These are phyloP conservation scores for Blastobotrys ciferrii DNA, from an alignment of 1,139 yeast genomes.

Conservation along the genomic window DNA sequence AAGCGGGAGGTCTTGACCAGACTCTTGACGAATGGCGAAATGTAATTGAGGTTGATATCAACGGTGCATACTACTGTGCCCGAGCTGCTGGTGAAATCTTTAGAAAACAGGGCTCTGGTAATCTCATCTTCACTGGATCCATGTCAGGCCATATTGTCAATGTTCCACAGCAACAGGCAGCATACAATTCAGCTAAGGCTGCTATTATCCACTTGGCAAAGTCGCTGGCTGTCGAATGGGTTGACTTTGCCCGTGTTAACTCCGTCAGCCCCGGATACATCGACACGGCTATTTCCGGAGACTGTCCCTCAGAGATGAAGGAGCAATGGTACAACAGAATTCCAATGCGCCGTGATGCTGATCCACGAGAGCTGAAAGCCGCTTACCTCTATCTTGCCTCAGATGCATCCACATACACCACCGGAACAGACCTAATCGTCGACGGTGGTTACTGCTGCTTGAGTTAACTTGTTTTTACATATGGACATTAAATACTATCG, in stretches of 20 bases:
- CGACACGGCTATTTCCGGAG: constrained; percentile 59
- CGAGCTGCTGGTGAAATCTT: constrained; percentile 61
- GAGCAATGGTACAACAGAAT: constrained; percentile 65
- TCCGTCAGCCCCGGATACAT: constrained; percentile 80
- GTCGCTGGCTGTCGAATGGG: constrained; percentile 82
- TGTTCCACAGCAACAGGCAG: constrained; percentile 78
- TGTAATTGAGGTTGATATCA: constrained; percentile 12
- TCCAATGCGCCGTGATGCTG: constrained; percentile 83
- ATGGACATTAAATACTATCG: neutral
- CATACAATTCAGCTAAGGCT: constrained; percentile 80
- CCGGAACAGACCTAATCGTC: constrained; percentile 77
- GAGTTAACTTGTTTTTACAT: neutral
- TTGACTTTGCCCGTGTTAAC: constrained; percentile 74
- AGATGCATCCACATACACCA: constrained; percentile 81
- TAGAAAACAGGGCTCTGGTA: constrained; percentile 55
- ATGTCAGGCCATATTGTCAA: constrained; percentile 85
- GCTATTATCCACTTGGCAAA: constrained; percentile 72
- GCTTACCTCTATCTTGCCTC: constrained; percentile 84
- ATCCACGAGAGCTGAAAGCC: constrained; percentile 77
- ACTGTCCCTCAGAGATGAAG: constrained; percentile 52
- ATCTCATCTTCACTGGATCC: constrained; percentile 67
- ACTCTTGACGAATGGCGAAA: constrained; percentile 11
- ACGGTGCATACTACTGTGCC: constrained; percentile 31
- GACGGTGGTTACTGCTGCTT: constrained; percentile 71
- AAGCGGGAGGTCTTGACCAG: constrained; percentile 7